phyloP scores from a whole-genome alignment of 441 rosid genomes.

The Euphorbia celastroides region DNA sequence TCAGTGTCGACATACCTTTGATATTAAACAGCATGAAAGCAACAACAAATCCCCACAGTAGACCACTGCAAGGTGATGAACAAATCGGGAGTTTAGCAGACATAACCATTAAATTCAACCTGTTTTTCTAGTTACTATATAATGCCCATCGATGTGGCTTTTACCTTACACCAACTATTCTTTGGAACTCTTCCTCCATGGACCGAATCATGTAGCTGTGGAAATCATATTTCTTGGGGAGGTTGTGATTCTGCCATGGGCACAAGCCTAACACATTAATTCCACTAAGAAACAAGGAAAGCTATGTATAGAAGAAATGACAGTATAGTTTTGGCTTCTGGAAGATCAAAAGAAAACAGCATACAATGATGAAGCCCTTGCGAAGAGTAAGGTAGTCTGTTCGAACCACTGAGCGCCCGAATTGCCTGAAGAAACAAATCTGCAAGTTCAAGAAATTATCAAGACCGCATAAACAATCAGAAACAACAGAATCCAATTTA shows the following conservation, averaged over 20 bases:
- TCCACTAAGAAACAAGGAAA: neutral
- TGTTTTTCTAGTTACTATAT: neutral
- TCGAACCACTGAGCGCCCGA: slow-evolving; percentile 71
- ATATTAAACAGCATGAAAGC: slow-evolving; percentile 87
- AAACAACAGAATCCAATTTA: neutral
- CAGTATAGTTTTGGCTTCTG: neutral
- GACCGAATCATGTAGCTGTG: slow-evolving; percentile 94
- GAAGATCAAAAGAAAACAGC: slow-evolving; percentile 10
- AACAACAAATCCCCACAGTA: slow-evolving; percentile 88
- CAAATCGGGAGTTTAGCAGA: slow-evolving; percentile 18
- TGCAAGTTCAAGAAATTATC: slow-evolving; percentile 26
- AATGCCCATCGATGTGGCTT: neutral
- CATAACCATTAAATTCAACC: slow-evolving; percentile 10
- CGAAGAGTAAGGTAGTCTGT: slow-evolving; percentile 82
- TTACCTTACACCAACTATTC: slow-evolving; percentile 85
- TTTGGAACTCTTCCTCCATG: slow-evolving; percentile 94
- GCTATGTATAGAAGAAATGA: neutral
- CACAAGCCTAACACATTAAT: slow-evolving; percentile 9
- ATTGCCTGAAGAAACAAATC: slow-evolving; percentile 87
- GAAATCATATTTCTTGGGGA: slow-evolving; percentile 62
- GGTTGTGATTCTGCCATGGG: slow-evolving; percentile 73
- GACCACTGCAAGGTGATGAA: slow-evolving; percentile 56
- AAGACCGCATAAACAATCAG: neutral
- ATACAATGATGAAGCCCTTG: slow-evolving; percentile 73
- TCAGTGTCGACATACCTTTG: slow-evolving; percentile 41